These are phyloP conservation scores for Hyphopichia burtonii DNA, from an alignment of 1,139 yeast species.

Conservation along the genomic window DNA sequence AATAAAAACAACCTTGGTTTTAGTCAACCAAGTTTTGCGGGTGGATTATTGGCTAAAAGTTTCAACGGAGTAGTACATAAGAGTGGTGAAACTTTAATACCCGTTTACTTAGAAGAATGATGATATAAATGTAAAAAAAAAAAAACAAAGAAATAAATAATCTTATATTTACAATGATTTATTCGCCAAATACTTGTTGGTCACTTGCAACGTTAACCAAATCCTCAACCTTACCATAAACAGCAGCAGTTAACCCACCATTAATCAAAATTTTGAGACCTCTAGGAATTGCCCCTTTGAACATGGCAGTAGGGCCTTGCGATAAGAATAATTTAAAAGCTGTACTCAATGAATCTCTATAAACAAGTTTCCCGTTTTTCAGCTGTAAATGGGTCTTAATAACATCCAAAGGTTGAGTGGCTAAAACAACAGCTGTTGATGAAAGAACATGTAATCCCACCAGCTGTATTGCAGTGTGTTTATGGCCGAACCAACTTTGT, in stretches of 20 bases:
- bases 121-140: neutral
- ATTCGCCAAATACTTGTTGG: constrained; percentile 47
- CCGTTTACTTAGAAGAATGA: constrained; percentile 43
- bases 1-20: constrained; percentile 51
- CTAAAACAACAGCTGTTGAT: constrained; percentile 65
- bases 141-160: too few species aligned
- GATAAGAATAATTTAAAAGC: constrained; percentile 67
- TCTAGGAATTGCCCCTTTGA: constrained; percentile 82
- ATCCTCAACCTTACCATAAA: constrained; percentile 62
- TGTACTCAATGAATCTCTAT: constrained; percentile 70
- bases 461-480: constrained; percentile 40
- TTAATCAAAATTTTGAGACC: constrained; percentile 74
- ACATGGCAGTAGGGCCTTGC: constrained; percentile 65
- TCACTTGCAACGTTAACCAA: constrained; percentile 47
- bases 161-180: neutral
- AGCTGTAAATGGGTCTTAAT: constrained; percentile 88
- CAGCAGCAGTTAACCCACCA: constrained; percentile 74
- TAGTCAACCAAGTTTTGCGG: constrained; percentile 70
- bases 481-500: constrained; percentile 49
- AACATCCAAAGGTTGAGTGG: constrained; percentile 91
- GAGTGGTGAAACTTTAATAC: constrained; percentile 49
- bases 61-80: constrained; percentile 53
- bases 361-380: constrained; percentile 59
- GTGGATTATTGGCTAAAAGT: constrained; percentile 51
- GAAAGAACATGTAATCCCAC: constrained; percentile 55